Conservation (phyloP, 371 early-diverging fungal genomes). For the Mortierella sp. region DNA sequence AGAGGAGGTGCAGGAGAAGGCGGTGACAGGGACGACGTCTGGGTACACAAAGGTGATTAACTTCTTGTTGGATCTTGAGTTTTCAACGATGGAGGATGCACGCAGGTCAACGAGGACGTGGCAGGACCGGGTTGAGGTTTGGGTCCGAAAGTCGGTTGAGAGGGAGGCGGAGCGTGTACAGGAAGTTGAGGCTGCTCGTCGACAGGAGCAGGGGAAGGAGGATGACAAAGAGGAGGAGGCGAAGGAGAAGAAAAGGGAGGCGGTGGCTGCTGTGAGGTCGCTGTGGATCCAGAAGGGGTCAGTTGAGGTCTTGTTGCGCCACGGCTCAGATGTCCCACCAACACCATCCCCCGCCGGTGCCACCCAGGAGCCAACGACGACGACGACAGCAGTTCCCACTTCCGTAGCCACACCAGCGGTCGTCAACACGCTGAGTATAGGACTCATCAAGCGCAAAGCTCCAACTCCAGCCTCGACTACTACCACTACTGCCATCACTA, state of each 20-base stretch:
- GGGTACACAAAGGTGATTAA: slow-evolving; percentile 47
- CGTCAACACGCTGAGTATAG: slow-evolving; percentile 24
- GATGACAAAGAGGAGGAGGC: background rate
- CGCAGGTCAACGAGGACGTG: slow-evolving; percentile 30
- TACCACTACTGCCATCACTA: background rate
- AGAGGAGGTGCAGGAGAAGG: background rate
- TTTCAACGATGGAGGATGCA: slow-evolving; percentile 20
- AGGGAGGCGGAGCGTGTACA: background rate
- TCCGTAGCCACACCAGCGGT: background rate
- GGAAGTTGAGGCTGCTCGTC: background rate
- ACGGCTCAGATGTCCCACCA: background rate
- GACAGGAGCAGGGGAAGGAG: background rate
- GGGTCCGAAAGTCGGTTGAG: slow-evolving; percentile 13
- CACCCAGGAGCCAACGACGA: background rate
- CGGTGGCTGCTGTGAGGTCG: background rate
- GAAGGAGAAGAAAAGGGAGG: background rate
- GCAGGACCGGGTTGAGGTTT: slow-evolving; percentile 20
- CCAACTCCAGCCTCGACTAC: background rate
- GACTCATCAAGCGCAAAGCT: slow-evolving; percentile 34
- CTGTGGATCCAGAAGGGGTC: slow-evolving; percentile 15
- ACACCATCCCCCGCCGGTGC: slow-evolving; percentile 2
- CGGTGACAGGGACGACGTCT: slow-evolving; percentile 18
- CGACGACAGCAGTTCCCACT: background rate
- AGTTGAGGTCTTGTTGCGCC: background rate
- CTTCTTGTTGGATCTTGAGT: slow-evolving; percentile 31